Evolutionary conservation across 768 basidiomycete genomes (phyloP).

Genomic region (Hygrophoropsis aurantiaca): DNA sequence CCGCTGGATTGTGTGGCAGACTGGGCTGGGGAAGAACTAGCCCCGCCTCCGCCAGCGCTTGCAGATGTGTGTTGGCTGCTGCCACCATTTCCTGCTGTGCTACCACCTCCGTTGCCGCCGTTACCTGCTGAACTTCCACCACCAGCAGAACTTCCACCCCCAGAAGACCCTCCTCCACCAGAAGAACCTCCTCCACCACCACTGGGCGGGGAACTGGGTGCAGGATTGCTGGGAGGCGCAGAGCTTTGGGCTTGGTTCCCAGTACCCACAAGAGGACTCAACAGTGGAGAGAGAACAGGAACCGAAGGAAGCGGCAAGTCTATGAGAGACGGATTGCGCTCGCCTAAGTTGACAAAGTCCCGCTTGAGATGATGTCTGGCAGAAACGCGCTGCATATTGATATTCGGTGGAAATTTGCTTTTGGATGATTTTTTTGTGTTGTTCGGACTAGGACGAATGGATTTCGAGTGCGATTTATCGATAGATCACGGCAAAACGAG

Average conservation of each 20-base stretch:
- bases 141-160: background rate
- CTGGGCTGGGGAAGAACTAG: background rate
- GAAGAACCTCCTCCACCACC: conserved; percentile 2
- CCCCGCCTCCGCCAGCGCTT: conserved; percentile 2
- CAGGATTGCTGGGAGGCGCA: conserved; percentile 10
- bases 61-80: conserved; percentile 1
- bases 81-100: background rate
- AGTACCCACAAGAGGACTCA: conserved; percentile 33
- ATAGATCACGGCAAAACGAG: conserved; percentile 10
- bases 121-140: background rate
- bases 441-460: background rate
- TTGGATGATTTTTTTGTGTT: conserved; percentile 1
- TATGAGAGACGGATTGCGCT: conserved; percentile 40
- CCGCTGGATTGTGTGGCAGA: background rate
- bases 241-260: conserved; percentile 7
- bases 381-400: conserved; percentile 14
- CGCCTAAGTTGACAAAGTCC: conserved; percentile 20
- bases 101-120: background rate
- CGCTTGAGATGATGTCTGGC: conserved; percentile 12
- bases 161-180: background rate
- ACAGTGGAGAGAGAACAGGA: conserved; percentile 39
- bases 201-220: conserved; percentile 1
- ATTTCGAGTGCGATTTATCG: too few species aligned
- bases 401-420: background rate
- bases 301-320: conserved; percentile 39